Base-by-base conservation (phyloP, 2,329 filamentous ascomycete genomes). In the Orbilia blumenaviensis region DNA sequence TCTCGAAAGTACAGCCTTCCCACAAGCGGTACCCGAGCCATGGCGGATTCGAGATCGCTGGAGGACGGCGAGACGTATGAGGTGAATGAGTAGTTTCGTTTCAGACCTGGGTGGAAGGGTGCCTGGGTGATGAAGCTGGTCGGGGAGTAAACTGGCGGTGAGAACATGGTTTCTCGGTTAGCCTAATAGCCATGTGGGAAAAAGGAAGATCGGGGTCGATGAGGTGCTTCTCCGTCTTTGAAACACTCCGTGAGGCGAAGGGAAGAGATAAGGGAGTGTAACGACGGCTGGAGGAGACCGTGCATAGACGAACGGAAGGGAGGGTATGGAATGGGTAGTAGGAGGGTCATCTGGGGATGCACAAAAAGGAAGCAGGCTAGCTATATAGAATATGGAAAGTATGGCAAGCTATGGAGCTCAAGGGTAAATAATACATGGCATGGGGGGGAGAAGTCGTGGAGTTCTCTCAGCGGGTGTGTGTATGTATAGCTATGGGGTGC, bases 1-100 rank as follows among this genome's bases (percentile, higher is more conserved):
- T 99, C 94, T 83, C 87, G 87, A 83, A 85, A 85, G 78, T 86
- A 85, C 34, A 91, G 85, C 77, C 89, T 86, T 56, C 88, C 88
- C 78, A 91, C 86, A 78, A 91, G 86, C 32, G 89, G 89, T 44
- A 91, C 86, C 74, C 86, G 84, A 71, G 87, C 84, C 86, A 89
- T 88, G 61, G 78, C 83, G 23, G 66, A 61, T 63, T 71, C 66
- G 23, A 71, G 56, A 38, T 71, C 66, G 38, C 38, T 46, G 27
- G 56, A 60, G 34, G 63, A 34, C 21, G 48, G 44, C 46, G 63
- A 32, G 5, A 14, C 23, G 32, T 27, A 60, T 4, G 38, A 23
- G 21, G 69, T 42, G 62, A 61, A 75, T 9, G 52, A 75, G 38
- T 75, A 75, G 64, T 67, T 64, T 44, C 71, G 63, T 62, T 75